These are phyloP conservation scores for Glarea lozoyensis DNA, from an alignment of 495 filamentous ascomycete species.

Conservation along the genomic window DNA sequence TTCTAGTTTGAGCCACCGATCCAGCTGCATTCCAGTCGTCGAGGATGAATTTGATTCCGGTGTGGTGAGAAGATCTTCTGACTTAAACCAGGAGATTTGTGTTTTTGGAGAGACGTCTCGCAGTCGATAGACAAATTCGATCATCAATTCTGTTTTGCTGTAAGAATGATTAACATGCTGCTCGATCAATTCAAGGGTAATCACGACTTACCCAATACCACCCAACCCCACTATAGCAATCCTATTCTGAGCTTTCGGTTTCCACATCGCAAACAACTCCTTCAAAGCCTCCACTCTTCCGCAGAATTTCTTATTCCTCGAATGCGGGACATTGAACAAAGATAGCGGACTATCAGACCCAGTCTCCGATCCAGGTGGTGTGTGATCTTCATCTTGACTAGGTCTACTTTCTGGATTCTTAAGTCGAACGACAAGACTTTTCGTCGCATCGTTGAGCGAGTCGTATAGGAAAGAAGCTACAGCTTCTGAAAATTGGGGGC, in stretches of 20 bases:
- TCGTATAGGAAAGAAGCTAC: background rate
- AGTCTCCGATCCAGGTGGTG: background rate
- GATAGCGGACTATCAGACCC: no score
- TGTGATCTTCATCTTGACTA: background rate
- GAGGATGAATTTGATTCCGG: background rate
- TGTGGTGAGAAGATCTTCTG: slow-evolving; percentile 2
- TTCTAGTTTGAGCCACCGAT: slow-evolving; percentile 2
- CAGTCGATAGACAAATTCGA: slow-evolving; percentile 7
- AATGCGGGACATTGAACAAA: slow-evolving; percentile 3
- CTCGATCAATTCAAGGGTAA: background rate
- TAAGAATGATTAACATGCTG: background rate
- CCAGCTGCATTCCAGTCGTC: slow-evolving; percentile 2
- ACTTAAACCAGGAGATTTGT: slow-evolving; percentile 9
- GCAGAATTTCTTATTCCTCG: slow-evolving; percentile 3
- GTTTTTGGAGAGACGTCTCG: slow-evolving; percentile 4
- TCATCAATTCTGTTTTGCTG: slow-evolving; percentile 8
- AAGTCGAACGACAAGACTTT: background rate
- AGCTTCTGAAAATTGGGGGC: background rate
- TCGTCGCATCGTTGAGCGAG: background rate
- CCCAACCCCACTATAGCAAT: slow-evolving; percentile 7
- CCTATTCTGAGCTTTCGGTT: background rate
- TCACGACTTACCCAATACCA: slow-evolving; percentile 8
- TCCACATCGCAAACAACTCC: slow-evolving; percentile 7
- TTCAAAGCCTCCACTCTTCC: background rate
- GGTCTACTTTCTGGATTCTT: background rate